phyloP scores from a whole-genome alignment of 2,329 filamentous ascomycete genomes.

The Aspergillus fischeri region DNA sequence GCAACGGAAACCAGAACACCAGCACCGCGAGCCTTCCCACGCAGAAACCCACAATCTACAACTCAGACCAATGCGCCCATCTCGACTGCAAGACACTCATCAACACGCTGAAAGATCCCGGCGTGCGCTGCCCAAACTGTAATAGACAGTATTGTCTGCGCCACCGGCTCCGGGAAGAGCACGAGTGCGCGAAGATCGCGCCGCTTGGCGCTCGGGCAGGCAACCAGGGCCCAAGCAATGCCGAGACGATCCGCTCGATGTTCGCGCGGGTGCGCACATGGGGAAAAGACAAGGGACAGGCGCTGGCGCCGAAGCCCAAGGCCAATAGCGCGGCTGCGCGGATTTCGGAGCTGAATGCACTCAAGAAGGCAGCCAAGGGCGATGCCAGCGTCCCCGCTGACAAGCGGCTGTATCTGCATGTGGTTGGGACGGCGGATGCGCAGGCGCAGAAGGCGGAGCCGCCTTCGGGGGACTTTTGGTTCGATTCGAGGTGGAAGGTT shows the following conservation, averaged over 20 bases:
- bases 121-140: conserved; percentile 48
- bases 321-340: conserved; percentile 54
- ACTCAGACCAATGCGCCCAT: conserved; percentile 49
- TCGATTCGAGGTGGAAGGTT: conserved; percentile 81
- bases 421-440: conserved; percentile 85
- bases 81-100: conserved; percentile 50
- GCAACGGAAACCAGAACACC: conserved; percentile 25
- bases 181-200: conserved; percentile 75
- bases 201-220: conserved; percentile 50
- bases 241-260: conserved; percentile 67
- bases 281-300: conserved; percentile 61
- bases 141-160: conserved; percentile 49
- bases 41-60: conserved; percentile 53
- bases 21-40: conserved; percentile 28
- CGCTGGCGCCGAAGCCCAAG: conserved; percentile 54
- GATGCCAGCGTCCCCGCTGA: conserved; percentile 75
- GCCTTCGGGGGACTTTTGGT: conserved; percentile 77
- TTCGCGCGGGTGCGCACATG: conserved; percentile 74
- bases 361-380: conserved; percentile 87
- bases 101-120: conserved; percentile 48
- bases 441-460: conserved; percentile 79
- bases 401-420: conserved; percentile 84
- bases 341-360: conserved; percentile 64
- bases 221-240: conserved; percentile 42
- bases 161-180: conserved; percentile 59